Base-by-base conservation (phyloP, 768 basidiomycete genomes). In the Fomitopsis serialis region DNA sequence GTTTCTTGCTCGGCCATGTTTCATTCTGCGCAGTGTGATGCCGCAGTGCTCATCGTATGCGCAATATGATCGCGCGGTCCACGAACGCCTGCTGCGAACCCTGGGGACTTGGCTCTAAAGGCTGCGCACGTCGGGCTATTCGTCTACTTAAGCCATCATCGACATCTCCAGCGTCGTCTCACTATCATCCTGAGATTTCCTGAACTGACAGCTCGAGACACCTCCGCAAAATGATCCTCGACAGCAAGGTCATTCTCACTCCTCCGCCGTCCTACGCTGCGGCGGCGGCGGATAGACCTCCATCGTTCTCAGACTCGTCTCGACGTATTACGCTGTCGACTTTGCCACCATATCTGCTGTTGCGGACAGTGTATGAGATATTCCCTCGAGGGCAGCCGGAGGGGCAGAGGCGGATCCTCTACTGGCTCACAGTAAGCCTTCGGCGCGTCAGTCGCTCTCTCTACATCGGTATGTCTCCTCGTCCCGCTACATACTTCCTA, bases 381-480 rank as follows among this genome's bases (percentile, higher is more conserved):
- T 88, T 91, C 61, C 81, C 85, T 1, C 73, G 72, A 11, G 65
- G 68, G 25, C 71, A 68, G 43, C 56, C 75, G 2, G 78, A 81
- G 61, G 71, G 74, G 15, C 85, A 86, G 64, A 73, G 88, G 36
- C 80, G 79, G 72, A 82, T 78, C 0, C 74, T 90, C 10, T 82
- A 85, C 50, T 92, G 90, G 90, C 66, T 92, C 8, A 73, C 77
- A 1, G 76, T 74, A 10, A 71, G 72, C 45, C 74, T 92, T 36
- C 73, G 90, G 34, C 73, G 85, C 34, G 87, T 89, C 42, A 82
- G 81, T 61, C 77, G 78, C 5, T 70, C 79, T 3, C 71, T 90
- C 51, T 92, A 89, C 66, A 75, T 84, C n/a, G 84, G 84, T 82
- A 57, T n/a, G n/a, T n/a, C n/a, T n/a, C n/a, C n/a, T n/a, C 52